Evolutionary conservation across 306 rosid genomes (phyloP), one percentile per base, ranked within the genome.

Genomic region (Vachellia pachyceras): DNA sequence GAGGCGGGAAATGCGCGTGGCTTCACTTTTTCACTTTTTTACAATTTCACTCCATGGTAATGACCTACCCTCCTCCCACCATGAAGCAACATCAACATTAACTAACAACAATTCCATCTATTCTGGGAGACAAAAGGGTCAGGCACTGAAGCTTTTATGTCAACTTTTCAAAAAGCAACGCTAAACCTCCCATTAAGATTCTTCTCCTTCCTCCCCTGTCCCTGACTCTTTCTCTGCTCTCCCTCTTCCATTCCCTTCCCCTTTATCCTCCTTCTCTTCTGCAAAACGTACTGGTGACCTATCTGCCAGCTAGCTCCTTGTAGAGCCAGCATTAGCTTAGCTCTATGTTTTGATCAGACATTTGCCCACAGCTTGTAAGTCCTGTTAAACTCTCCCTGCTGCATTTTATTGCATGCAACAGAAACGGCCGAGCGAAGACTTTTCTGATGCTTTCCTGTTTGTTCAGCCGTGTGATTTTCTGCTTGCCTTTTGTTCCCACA

Each of bases 81-180:
- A 84, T 76, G 90, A 80, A 80, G 33, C 37, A 58, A 4, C 65
- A 57, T 41, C 61, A 2, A 2, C 10, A 40, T 40, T 40, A n/a
- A n/a, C 6, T 7, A 52, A 5, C 18, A 73, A 75, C 69, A 58
- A 54, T 22, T 79, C 73, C 60, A 75, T 82, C 79, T 81, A 82
- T 87, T 80, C 88, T 77, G 69, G 73, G 88, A 85, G 92, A 90
- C 92, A 90, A 82, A 67, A 81, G 76, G 84, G 92, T 85, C 92
- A 89, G 92, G 72, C 14, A 79, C 82, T 73, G 52, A 77, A 33
- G 72, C 79, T 70, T 80, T 81, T 77, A 60, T 70, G 66, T 49
- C 29, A 44, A 86, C 88, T 85, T 90, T 90, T 83, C 70, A 73
- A 12, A 90, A 92, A 90, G 92, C 83, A 76, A 82, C 77, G 76